phyloP scores from a whole-genome alignment of 768 basidiomycete species.

The Hygrocybe punicea region DNA sequence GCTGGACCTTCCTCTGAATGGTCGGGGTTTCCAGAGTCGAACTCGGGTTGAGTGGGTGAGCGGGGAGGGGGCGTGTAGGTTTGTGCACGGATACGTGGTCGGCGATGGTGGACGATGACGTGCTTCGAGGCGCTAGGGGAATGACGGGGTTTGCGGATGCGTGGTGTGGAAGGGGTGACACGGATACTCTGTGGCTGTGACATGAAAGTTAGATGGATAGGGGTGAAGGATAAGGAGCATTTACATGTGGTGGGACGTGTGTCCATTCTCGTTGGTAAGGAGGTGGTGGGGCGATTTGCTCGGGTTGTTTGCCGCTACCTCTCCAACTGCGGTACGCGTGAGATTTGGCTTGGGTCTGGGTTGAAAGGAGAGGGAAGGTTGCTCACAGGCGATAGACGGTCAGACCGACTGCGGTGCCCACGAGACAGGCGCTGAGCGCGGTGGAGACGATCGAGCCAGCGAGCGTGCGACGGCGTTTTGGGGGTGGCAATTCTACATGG shows the following conservation, averaged over 20 bases:
- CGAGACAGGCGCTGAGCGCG: constrained; percentile 79
- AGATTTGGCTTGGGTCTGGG: constrained; percentile 5
- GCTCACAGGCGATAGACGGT: constrained; percentile 84
- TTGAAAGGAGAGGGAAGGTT: background rate
- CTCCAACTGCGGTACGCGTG: constrained; percentile 56
- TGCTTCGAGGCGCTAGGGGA: constrained; percentile 31
- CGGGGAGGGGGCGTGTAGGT: constrained; percentile 14
- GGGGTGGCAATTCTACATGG: constrained; percentile 68
- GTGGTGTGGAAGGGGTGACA: constrained; percentile 38
- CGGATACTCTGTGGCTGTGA: constrained; percentile 29
- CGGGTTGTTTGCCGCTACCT: constrained; percentile 61
- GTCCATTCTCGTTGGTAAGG: constrained; percentile 64
- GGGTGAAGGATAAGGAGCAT: background rate
- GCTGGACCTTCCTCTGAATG: constrained; percentile 32
- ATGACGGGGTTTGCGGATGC: constrained; percentile 38
- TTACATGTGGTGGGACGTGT: constrained; percentile 22
- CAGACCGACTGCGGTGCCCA: constrained; percentile 82
- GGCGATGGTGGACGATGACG: constrained; percentile 29
- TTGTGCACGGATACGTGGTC: constrained; percentile 22
- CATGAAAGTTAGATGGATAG: background rate
- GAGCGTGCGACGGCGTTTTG: constrained; percentile 70
- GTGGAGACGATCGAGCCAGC: constrained; percentile 81
- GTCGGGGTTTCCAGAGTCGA: constrained; percentile 37
- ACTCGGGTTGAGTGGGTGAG: constrained; percentile 39
- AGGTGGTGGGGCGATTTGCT: constrained; percentile 51